Evolutionary conservation across 768 basidiomycete genomes (phyloP).

Genomic region (Phanerochaete sordida): DNA sequence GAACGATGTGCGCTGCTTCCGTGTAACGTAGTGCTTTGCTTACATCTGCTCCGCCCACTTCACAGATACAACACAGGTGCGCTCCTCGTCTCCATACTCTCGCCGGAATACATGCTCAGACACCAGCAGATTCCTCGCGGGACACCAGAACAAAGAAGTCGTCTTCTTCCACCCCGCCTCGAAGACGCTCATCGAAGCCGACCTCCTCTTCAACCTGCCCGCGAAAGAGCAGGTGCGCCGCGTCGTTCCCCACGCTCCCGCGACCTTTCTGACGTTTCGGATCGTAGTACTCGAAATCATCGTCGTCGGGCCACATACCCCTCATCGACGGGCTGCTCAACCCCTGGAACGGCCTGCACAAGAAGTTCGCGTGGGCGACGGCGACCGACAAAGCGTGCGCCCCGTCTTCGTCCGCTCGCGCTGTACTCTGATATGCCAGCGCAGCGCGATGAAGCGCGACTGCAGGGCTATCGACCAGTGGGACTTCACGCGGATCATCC

Average conservation of each 20-base stretch:
- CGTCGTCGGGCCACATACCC: slow-evolving; percentile 24
- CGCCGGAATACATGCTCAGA: no score
- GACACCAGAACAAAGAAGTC: slow-evolving; percentile 74
- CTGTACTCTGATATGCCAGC: background rate
- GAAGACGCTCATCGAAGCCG: slow-evolving; percentile 74
- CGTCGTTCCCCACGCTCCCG: no score
- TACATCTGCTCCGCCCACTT: no score
- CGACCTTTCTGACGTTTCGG: no score
- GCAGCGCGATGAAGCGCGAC: slow-evolving; percentile 56
- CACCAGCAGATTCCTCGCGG: slow-evolving; percentile 57
- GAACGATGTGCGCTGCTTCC: slow-evolving; percentile 50
- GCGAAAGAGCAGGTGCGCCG: slow-evolving; percentile 61
- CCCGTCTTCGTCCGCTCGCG: background rate
- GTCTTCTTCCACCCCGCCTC: slow-evolving; percentile 75
- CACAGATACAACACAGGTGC: slow-evolving; percentile 29
- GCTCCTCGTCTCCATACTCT: no score
- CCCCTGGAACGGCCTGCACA: slow-evolving; percentile 24
- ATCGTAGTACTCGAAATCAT: slow-evolving; percentile 40
- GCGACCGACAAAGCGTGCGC: slow-evolving; percentile 25
- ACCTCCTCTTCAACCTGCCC: slow-evolving; percentile 82
- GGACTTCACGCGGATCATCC: slow-evolving; percentile 74
- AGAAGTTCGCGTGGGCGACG: slow-evolving; percentile 22
- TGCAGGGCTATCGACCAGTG: slow-evolving; percentile 63
- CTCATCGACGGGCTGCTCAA: slow-evolving; percentile 17
- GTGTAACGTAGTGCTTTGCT: no score